phyloP scores from a whole-genome alignment of 2,329 filamentous ascomycete species.

The Diaporthe helianthi region DNA sequence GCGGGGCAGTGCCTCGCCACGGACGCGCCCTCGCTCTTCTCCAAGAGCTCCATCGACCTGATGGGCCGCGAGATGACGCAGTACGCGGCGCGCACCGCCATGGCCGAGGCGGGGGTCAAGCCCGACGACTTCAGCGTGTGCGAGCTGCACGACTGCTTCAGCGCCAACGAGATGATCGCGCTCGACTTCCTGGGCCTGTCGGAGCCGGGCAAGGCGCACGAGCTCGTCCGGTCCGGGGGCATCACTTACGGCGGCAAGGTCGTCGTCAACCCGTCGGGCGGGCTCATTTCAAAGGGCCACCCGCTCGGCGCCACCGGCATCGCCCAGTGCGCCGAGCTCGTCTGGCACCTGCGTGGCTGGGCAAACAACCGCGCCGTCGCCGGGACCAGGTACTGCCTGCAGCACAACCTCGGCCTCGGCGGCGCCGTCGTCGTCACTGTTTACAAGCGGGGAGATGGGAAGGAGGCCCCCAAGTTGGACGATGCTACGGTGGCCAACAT shows the following conservation, averaged over 20 bases:
- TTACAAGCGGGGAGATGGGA: slow-evolving; percentile 83
- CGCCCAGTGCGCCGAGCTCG: slow-evolving; percentile 92
- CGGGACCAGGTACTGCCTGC: slow-evolving; percentile 75
- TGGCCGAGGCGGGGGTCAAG: slow-evolving; percentile 74
- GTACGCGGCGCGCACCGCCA: slow-evolving; percentile 72
- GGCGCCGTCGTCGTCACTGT: slow-evolving; percentile 91
- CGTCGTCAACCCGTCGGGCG: slow-evolving; percentile 92
- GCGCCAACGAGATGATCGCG: slow-evolving; percentile 89
- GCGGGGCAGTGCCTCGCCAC: slow-evolving; percentile 90
- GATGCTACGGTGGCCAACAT: slow-evolving; percentile 69
- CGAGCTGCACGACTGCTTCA: slow-evolving; percentile 97
- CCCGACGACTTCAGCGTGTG: slow-evolving; percentile 79
- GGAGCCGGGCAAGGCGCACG: slow-evolving; percentile 84
- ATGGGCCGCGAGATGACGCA: slow-evolving; percentile 88
- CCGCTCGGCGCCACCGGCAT: slow-evolving; percentile 94
- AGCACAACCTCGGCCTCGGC: slow-evolving; percentile 93
- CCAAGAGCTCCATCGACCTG: slow-evolving; percentile 80
- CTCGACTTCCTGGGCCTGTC: slow-evolving; percentile 86
- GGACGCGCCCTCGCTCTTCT: slow-evolving; percentile 82
- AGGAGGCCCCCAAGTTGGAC: slow-evolving; percentile 64
- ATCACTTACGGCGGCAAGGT: slow-evolving; percentile 89
- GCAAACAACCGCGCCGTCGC: slow-evolving; percentile 83
- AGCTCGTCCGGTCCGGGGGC: slow-evolving; percentile 84
- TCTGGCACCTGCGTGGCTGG: slow-evolving; percentile 96
- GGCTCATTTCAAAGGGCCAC: slow-evolving; percentile 95